Percentiles rank a stretch among this genome's conserved stretches.
Evolutionary conservation across 2,329 filamentous ascomycete genomes (phyloP).

Genomic region (Aureobasidium zeae): DNA sequence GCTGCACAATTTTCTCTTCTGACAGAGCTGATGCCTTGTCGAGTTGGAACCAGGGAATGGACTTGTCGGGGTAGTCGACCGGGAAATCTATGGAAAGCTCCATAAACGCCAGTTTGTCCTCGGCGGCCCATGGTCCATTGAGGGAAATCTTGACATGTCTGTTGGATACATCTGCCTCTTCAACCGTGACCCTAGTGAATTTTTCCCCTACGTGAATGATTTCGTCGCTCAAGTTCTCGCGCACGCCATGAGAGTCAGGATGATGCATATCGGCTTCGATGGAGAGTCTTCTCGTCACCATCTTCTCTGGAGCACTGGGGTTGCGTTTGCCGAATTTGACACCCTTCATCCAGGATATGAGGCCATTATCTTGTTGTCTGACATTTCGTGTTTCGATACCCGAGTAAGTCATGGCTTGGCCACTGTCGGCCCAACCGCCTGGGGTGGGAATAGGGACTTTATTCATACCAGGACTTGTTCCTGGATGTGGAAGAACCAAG

Average conservation of each 20-base stretch:
- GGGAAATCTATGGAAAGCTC: slow-evolving; percentile 52
- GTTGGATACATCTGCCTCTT: slow-evolving; percentile 47
- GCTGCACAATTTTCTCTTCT: slow-evolving; percentile 39
- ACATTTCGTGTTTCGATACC: slow-evolving; percentile 39
- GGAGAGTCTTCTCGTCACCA: slow-evolving; percentile 14
- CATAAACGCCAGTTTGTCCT: slow-evolving; percentile 45
- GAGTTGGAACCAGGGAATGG: slow-evolving; percentile 44
- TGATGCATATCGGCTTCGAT: slow-evolving; percentile 13
- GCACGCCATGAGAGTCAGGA: slow-evolving; percentile 18
- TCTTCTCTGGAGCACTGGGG: slow-evolving; percentile 9
- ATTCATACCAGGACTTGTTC: slow-evolving; percentile 20
- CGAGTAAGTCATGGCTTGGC: slow-evolving; percentile 39
- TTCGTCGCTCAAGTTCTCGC: slow-evolving; percentile 50
- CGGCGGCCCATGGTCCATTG: slow-evolving; percentile 50
- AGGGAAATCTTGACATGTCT: slow-evolving; percentile 48
- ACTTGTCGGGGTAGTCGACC: slow-evolving; percentile 43
- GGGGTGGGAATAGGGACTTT: slow-evolving; percentile 19
- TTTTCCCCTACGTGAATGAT: slow-evolving; percentile 53
- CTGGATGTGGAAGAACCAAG: not conserved
- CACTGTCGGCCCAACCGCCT: slow-evolving; percentile 28
- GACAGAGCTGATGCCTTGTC: slow-evolving; percentile 49
- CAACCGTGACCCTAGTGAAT: slow-evolving; percentile 52
- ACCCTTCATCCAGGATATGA: slow-evolving; percentile 56
- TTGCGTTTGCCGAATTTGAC: slow-evolving; percentile 48
- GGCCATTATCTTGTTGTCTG: slow-evolving; percentile 36